Evolutionary conservation across 2,329 filamentous ascomycete genomes (phyloP).

Genomic region (Aspergillus fumigatiaffinis): DNA sequence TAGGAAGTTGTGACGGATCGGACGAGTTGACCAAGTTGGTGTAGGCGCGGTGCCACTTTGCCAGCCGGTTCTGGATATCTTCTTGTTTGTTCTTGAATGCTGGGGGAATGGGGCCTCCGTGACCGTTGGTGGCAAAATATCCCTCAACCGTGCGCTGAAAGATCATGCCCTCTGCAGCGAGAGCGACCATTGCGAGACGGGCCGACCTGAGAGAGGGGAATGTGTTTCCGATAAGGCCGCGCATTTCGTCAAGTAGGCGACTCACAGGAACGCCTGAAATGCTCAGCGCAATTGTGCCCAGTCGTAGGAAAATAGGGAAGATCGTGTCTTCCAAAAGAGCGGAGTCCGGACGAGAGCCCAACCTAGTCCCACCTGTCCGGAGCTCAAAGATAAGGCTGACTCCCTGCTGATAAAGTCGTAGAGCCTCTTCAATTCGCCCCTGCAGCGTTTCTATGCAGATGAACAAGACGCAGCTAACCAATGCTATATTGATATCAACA

Average conservation of each 20-base stretch:
- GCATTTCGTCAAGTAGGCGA: slow-evolving; percentile 5
- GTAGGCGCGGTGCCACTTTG: slow-evolving; percentile 2
- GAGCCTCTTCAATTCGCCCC: slow-evolving; percentile 22
- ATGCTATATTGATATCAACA: slow-evolving; percentile 24
- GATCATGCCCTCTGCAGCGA: neutral
- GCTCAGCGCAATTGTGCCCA: slow-evolving; percentile 20
- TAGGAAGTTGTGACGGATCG: neutral
- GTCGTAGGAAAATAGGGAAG: slow-evolving; percentile 26
- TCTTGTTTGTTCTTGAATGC: neutral
- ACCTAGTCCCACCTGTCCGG: slow-evolving; percentile 10
- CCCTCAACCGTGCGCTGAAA: slow-evolving; percentile 1
- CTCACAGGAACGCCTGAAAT: slow-evolving; percentile 7
- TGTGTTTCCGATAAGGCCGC: neutral
- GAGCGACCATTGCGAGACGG: neutral
- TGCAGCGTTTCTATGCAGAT: slow-evolving; percentile 31
- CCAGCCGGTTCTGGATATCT: neutral
- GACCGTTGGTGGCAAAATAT: neutral
- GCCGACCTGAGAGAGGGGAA: slow-evolving; percentile 18
- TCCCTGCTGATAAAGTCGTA: slow-evolving; percentile 28
- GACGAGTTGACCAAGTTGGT: neutral
- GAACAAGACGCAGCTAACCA: slow-evolving; percentile 32
- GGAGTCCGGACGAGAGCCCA: neutral
- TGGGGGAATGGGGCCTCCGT: neutral
- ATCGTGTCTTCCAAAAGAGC: slow-evolving; percentile 22
- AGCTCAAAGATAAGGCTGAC: slow-evolving; percentile 22